Percentiles rank a stretch among this genome's conserved stretches.
Evolutionary conservation across 1,139 yeast species (phyloP).

Genomic region (Wickerhamiella infanticola): DNA sequence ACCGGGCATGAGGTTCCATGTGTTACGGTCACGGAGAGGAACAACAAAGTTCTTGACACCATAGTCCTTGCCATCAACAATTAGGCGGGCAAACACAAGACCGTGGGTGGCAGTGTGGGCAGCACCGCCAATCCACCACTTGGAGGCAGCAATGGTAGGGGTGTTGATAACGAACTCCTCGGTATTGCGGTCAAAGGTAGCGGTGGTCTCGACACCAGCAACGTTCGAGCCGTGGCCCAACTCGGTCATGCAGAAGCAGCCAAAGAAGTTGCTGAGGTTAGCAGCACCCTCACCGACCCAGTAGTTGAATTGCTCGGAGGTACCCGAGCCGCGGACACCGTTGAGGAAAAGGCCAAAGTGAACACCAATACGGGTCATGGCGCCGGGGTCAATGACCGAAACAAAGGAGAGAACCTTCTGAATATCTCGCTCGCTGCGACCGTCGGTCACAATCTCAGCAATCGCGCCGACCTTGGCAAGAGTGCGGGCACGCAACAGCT

Average conservation of each 20-base stretch:
- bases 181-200: slow-evolving; percentile 48
- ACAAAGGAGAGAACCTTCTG: slow-evolving; percentile 27
- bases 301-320: slow-evolving; percentile 39
- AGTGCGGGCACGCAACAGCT: slow-evolving; percentile 35
- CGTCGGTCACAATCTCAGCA: slow-evolving; percentile 33
- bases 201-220: slow-evolving; percentile 77
- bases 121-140: slow-evolving; percentile 98
- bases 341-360: slow-evolving; percentile 54
- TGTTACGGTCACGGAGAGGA: slow-evolving; percentile 55
- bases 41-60: slow-evolving; percentile 88
- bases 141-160: slow-evolving; percentile 79
- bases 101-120: slow-evolving; percentile 87
- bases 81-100: slow-evolving; percentile 61
- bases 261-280: slow-evolving; percentile 49
- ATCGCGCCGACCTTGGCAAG: slow-evolving; percentile 35
- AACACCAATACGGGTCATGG: slow-evolving; percentile 50
- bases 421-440: slow-evolving; percentile 27
- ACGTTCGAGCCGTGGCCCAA: slow-evolving; percentile 87
- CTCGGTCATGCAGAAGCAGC: slow-evolving; percentile 90
- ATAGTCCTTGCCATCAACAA: slow-evolving; percentile 64
- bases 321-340: slow-evolving; percentile 56
- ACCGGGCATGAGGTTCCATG: slow-evolving; percentile 59
- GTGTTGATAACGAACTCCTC: slow-evolving; percentile 64
- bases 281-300: slow-evolving; percentile 65
- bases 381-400: slow-evolving; percentile 38